Base-by-base conservation (phyloP, 805 yeast species). In the Candida montana region DNA sequence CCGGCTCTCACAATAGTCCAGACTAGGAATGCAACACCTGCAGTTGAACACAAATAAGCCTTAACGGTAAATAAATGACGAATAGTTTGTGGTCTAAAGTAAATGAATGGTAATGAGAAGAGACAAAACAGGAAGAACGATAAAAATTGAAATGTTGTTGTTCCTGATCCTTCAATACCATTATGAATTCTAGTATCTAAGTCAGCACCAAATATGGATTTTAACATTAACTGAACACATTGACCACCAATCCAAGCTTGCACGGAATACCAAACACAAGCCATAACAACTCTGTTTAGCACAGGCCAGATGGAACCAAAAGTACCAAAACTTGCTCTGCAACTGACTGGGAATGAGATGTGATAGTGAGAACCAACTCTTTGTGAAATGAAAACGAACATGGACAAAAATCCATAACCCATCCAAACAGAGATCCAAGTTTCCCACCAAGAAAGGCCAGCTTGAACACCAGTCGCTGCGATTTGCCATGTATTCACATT, bases 401-500 rank as follows among this genome's bases (percentile, higher is more conserved):
- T 51, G 45, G 85, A 93, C 45, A 85, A 77, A 34, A 84, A 62
- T 17, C 71, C 57, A 61, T 88, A 88, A 6, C 96, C 96, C 15
- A 88, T 48, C 93, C 95, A 86, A 21, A 88, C 93, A 1, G 91
- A 76, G 31, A 87, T 66, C 95, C 95, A 88, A 13, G 84, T 79
- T 57, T 81, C 89, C 95, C 95, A 88, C 95, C 95, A 87, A 16
- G 81, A 75, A 63, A 88, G 65, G 9, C 93, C 93, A 16, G 80
- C 77, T 40, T 71, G 68, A 42, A 83, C 81, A 53, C 95, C 95
- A 0, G 95, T 83, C 8, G 91, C 79, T 2, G 95, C 95, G 53
- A 88, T 86, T 67, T 83, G 88, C 88, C 91, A 87, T 9, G 96
- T 85, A 62, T 85, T 87, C 57, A 88, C 79, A 63, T 88, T 88